Percentiles rank a stretch among this genome's conserved stretches.
Conservation (phyloP, 2,329 filamentous ascomycete genomes). For the Plectosphaerella cucumerina region DNA sequence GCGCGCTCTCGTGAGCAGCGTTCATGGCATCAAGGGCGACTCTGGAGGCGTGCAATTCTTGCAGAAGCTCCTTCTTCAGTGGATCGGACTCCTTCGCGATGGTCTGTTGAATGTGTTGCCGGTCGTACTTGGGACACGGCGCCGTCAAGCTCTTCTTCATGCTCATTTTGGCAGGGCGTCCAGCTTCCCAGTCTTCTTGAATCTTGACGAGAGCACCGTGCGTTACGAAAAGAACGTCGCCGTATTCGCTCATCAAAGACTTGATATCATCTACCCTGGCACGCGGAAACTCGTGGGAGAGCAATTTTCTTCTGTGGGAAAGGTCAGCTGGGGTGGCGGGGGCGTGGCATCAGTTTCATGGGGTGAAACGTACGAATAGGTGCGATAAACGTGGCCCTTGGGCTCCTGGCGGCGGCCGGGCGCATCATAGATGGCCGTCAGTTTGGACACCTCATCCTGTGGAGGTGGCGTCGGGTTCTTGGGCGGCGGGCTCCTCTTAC, state of each 20-base stretch:
- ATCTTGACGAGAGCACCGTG: no score
- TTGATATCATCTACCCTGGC: slow-evolving; percentile 21
- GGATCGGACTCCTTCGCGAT: slow-evolving; percentile 6
- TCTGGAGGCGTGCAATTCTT: slow-evolving; percentile 35
- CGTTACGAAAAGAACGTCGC: neutral
- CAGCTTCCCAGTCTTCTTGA: neutral
- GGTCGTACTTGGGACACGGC: slow-evolving; percentile 9
- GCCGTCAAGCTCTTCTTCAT: slow-evolving; percentile 24
- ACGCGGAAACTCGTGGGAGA: slow-evolving; percentile 30
- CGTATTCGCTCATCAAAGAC: slow-evolving; percentile 15
- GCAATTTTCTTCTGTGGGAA: slow-evolving; percentile 14
- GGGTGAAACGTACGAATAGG: slow-evolving; percentile 5
- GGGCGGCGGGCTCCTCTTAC: slow-evolving; percentile 31
- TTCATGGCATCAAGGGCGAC: slow-evolving; percentile 20
- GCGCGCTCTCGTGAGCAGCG: slow-evolving; percentile 15
- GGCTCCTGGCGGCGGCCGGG: slow-evolving; percentile 1
- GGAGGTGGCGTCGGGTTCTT: slow-evolving; percentile 14
- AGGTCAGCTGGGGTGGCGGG: neutral
- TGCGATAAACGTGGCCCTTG: neutral
- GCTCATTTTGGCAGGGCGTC: slow-evolving; percentile 12
- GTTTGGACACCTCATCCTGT: slow-evolving; percentile 13
- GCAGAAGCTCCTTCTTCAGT: slow-evolving; percentile 23
- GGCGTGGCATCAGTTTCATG: neutral
- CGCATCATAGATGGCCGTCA: slow-evolving; percentile 9
- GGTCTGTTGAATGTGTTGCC: slow-evolving; percentile 14